Base-by-base conservation (phyloP, 2,329 filamentous ascomycete genomes). In the Keithomyces neogunnii region DNA sequence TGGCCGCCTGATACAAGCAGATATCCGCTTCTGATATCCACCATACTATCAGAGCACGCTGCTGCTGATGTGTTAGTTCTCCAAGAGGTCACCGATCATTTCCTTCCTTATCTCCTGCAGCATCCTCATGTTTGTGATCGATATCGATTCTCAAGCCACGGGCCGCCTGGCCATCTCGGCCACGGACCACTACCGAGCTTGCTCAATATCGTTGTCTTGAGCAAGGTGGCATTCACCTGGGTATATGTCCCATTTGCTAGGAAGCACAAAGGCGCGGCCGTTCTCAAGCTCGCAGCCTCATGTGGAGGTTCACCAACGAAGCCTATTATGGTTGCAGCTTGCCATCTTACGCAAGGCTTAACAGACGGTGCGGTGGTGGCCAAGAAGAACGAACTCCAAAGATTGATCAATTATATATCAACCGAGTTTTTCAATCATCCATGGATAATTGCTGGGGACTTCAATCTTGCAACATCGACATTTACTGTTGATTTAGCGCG, bases 61-160 rank as follows among this genome's bases (percentile, higher is more conserved):
- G 52, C 59, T 1, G 68, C 77, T 6, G 76, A 80, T 51, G 63
- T 78, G 3, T 56, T 80, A 7, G 67, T 79, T 3, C 69, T 87
- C 4, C 75, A 86, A 60, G 84, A 86, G 64, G 78, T 86, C 1
- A 84, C 81, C 0, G 82, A 86, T 54, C 72, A 79, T 40, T 84
- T 86, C 53, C 71, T 87, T 0, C 70, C 72, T 0, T 74, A 73
- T 51, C 66, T 87, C 1, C 73, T 86, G 2, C 58, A 61, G 3
- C 62, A 78, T 50, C 53, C 65, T 2, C 58, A 65, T 2, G 67
- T 86, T 29, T 70, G 71, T 31, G 56, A 63, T 9, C 65, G 62
- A 2, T 86, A 83, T 55, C 71, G 74, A 1, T 85, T 76, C 59
- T 64, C 69, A n/a, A 81, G 79, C 2, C 75, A 83, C 59, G 79